Base-by-base conservation (phyloP, 495 filamentous ascomycete genomes). In the Hyaloscypha bicolor region DNA sequence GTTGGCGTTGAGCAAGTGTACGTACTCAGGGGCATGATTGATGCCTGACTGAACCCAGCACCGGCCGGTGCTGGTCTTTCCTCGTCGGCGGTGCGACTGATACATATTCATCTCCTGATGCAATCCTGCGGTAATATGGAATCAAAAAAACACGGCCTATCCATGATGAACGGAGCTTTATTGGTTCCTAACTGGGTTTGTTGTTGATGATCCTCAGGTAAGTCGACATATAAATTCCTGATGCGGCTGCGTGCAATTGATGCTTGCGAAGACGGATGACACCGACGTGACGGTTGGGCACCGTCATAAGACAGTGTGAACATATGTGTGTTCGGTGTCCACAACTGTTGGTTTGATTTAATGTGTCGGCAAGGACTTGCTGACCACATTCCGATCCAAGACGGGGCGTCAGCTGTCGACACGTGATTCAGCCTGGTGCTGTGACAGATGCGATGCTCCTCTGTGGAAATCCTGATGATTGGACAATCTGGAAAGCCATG, bases 1-100 rank as follows among this genome's bases (percentile, higher is more conserved):
- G 56, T 60, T 55, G 61, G 69, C 67, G 35, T 68, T 63, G 37
- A 69, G 65, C 58, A 70, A 64, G 67, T 74, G 69, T 70, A 74
- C 72, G 72, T 74, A 74, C 72, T 72, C 70, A 69, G 35, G 16
- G 64, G 72, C 63, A 67, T 66, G 21, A 68, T 66, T 25, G 48
- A 72, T 72, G 67, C 70, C 72, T 67, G 42, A 55, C 42, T 62
- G 59, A 62, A 42, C 70, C 30, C 59, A 52, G 63, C 48, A 61
- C 63, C 61, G 70, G 70, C 31, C 65, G 66, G 67, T 32, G 56
- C 62, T 32, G 39, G 31, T 65, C 58, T 35, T 12, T 52, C 42
- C 45, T 25, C 51, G 35, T 60, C 30, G 25, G 52, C 11, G 33
- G 60, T 25, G 16, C 30, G 55, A 42, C 30, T 6, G 6, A 16